Evolutionary conservation across 2,329 filamentous ascomycete species (phyloP).

Genomic region (Trichoderma aggressivum): DNA sequence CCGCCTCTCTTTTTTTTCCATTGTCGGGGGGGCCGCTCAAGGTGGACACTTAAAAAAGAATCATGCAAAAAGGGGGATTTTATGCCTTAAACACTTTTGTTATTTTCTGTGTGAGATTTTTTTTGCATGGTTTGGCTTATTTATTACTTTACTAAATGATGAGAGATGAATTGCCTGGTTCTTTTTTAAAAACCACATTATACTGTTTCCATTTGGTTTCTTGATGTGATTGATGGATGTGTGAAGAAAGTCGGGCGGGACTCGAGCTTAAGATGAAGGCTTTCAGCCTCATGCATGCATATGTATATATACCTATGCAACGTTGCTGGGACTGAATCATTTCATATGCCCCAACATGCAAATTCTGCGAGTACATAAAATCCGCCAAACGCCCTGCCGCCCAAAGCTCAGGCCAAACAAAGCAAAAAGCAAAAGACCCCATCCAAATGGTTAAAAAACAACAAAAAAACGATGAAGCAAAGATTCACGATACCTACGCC

Average conservation of each 20-base stretch:
- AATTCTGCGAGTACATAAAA: neutral
- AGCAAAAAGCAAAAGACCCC: neutral
- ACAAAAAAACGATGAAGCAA: neutral
- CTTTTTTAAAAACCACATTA: neutral
- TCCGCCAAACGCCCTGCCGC: neutral
- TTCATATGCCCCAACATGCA: neutral
- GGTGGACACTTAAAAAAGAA: neutral
- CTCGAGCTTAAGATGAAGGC: neutral
- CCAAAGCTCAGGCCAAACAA: neutral
- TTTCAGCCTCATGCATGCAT: neutral
- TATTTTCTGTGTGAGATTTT: neutral
- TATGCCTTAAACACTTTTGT: neutral
- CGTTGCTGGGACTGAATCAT: neutral
- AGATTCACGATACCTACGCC: neutral
- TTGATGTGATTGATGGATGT: neutral
- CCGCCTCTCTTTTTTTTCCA: neutral
- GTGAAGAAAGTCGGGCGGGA: neutral
- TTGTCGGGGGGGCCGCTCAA: neutral
- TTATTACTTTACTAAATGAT: slow-evolving; percentile 18
- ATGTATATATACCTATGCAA: neutral
- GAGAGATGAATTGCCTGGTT: slow-evolving; percentile 19
- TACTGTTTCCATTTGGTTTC: neutral
- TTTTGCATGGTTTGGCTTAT: slow-evolving; percentile 19
- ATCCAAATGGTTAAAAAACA: neutral
- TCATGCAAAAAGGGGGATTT: neutral